Evolutionary conservation across 805 yeast species (phyloP).

Genomic region (Barnettozyma pratensis): DNA sequence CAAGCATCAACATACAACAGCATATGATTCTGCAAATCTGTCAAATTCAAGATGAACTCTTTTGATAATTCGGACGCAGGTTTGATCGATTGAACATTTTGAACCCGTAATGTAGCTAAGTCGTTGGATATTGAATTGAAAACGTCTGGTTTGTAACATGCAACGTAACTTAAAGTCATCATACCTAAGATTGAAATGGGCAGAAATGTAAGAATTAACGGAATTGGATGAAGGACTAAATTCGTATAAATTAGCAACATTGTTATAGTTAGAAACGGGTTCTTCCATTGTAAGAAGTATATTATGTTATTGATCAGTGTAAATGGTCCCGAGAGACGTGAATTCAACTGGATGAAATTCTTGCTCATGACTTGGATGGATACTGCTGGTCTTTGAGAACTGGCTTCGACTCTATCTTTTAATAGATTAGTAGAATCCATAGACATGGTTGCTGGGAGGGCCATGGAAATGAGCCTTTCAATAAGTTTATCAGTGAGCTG

Average conservation of each 20-base stretch:
- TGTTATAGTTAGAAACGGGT: conserved; percentile 57
- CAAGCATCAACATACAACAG: conserved; percentile 54
- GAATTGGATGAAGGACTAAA: conserved; percentile 55
- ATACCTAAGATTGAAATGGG: conserved; percentile 53
- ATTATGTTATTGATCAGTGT: conserved; percentile 53
- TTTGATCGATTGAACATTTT: conserved; percentile 22
- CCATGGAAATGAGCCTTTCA: conserved; percentile 66
- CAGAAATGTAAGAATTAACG: conserved; percentile 37
- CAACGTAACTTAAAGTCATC: conserved; percentile 62
- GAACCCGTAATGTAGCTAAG: neutral
- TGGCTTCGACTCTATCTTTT: conserved; percentile 52
- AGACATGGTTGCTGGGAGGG: conserved; percentile 59
- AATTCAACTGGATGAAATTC: conserved; percentile 57
- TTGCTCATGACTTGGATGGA: conserved; percentile 66
- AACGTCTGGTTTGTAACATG: conserved; percentile 60
- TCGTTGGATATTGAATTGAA: neutral
- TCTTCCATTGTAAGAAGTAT: conserved; percentile 56
- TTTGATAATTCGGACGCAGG: conserved; percentile 77
- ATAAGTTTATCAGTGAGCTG: conserved; percentile 61
- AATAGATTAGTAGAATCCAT: conserved; percentile 36
- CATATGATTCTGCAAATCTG: conserved; percentile 83
- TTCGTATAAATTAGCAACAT: conserved; percentile 45
- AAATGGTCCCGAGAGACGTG: conserved; percentile 59
- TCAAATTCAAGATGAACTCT: conserved; percentile 71
- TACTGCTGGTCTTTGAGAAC: conserved; percentile 60